Base-by-base conservation (phyloP, 345 rosid genomes). In the Salix viminalis region DNA sequence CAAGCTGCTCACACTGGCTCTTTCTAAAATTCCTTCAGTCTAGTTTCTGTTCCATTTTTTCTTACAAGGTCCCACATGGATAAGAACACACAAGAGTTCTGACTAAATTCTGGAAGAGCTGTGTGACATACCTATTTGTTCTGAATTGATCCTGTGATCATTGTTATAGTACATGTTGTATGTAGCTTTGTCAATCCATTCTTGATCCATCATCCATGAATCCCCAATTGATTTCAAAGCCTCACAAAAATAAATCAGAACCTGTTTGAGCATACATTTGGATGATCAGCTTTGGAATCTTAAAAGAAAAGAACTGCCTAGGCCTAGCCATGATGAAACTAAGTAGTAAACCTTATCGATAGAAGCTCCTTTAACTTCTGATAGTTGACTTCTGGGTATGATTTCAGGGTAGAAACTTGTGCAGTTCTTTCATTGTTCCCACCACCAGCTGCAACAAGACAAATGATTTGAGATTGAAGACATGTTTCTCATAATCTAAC, bases 351-450 rank as follows among this genome's bases (percentile, higher is more conserved):
- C 97, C 91, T 91, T 84, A 56, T 91, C 82, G 2, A 80, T 80
- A 54, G 85, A 76, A 34, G 87, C 81, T 16, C 84, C 86, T 77
- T 85, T 87, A 48, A 88, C 73, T 46, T 87, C 86, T 4, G 84
- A 82, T n/a, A 82, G 37, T 30, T 83, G 87, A 50, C 81, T 80
- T 56, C 75, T 83, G 6, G 87, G 67, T 62, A 86, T 79, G 70
- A 87, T 88, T 61, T 90, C 91, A 16, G 98, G 98, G 81, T 84
- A 90, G n/a, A 39, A 84, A 50, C 34, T 84, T 85, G 67, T 87
- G 84, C 2, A 94, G 95, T 76, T 94, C 95, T 77, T 74, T 86
- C 86, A 89, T 86, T n/a, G 98, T 90, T 82, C 79, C 76, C 58
- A 83, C 58, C 74, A 91, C 82, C 76, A 94, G 84, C 97, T 93